Conservation (phyloP, 139 green algal species). For the Volvox africanus region DNA sequence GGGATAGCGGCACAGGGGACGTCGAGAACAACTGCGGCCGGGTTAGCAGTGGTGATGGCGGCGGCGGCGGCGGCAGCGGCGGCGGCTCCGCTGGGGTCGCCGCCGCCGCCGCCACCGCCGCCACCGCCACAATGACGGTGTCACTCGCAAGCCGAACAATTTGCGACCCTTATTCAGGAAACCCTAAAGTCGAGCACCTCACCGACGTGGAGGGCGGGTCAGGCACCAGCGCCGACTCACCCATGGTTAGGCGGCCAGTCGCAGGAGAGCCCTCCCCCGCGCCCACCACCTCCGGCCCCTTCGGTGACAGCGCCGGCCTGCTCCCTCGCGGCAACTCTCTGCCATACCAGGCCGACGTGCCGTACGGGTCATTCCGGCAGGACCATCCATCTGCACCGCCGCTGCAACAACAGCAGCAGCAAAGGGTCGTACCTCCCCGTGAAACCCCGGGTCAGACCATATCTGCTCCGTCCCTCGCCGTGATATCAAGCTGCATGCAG, state of each 20-base stretch:
- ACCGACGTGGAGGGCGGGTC: background rate
- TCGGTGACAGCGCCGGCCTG: background rate
- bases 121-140: background rate
- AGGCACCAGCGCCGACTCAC: background rate
- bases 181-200: background rate
- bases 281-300: background rate
- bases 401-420: slow-evolving; percentile 5
- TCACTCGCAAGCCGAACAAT: background rate
- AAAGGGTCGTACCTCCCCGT: background rate
- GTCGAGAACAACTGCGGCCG: background rate
- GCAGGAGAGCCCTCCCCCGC: background rate
- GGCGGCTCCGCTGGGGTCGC: background rate
- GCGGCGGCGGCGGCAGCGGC: background rate
- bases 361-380: background rate
- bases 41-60: background rate
- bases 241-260: background rate
- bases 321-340: background rate
- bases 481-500: background rate
- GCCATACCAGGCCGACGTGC: background rate
- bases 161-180: background rate
- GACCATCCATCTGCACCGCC: background rate
- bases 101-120: background rate
- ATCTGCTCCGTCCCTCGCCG: background rate
- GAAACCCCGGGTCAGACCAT: background rate
- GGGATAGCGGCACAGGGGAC: background rate